Percentiles rank a stretch among this genome's conserved stretches.
Conservation (phyloP, 768 basidiomycete species). For the Pisolithus microcarpus region DNA sequence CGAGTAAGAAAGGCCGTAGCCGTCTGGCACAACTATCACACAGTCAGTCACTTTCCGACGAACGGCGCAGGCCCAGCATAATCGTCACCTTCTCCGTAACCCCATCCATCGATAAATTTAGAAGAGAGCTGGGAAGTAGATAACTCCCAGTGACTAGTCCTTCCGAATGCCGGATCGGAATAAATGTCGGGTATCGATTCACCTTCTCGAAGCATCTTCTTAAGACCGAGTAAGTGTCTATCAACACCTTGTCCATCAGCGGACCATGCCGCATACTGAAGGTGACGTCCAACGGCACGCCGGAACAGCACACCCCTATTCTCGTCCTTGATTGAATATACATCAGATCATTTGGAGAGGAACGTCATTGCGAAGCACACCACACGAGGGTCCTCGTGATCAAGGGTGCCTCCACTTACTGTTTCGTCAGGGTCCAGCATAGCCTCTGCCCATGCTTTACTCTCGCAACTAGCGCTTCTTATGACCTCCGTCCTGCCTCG, state of each 20-base stretch:
- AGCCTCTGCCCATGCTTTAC: conserved; percentile 79
- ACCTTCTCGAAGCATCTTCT: conserved; percentile 66
- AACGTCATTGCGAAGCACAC: neutral
- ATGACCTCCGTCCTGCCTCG: conserved; percentile 94
- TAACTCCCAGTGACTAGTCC: conserved; percentile 85
- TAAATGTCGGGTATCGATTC: conserved; percentile 73
- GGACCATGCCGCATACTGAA: conserved; percentile 84
- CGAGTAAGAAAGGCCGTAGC: conserved; percentile 86
- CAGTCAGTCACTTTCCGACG: conserved; percentile 1
- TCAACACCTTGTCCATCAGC: conserved; percentile 94
- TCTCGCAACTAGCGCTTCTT: conserved; percentile 74
- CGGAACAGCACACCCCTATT: conserved; percentile 64
- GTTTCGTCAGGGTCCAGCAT: conserved; percentile 59
- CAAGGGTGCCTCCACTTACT: conserved; percentile 30
- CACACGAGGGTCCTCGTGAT: neutral
- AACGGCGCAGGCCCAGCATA: too few species aligned
- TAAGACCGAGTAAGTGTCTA: conserved; percentile 90
- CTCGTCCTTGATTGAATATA: conserved; percentile 33
- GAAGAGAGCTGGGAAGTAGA: conserved; percentile 84
- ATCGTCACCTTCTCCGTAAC: conserved; percentile 80
- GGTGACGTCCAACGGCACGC: conserved; percentile 71
- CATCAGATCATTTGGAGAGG: neutral
- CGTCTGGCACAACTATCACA: conserved; percentile 73
- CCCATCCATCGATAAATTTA: conserved; percentile 87
- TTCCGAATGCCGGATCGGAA: conserved; percentile 59